Percentiles rank a stretch among this genome's conserved stretches.
Evolutionary conservation across 176 grass and related monocot genomes (phyloP).

Genomic region (Poa pratensis): DNA sequence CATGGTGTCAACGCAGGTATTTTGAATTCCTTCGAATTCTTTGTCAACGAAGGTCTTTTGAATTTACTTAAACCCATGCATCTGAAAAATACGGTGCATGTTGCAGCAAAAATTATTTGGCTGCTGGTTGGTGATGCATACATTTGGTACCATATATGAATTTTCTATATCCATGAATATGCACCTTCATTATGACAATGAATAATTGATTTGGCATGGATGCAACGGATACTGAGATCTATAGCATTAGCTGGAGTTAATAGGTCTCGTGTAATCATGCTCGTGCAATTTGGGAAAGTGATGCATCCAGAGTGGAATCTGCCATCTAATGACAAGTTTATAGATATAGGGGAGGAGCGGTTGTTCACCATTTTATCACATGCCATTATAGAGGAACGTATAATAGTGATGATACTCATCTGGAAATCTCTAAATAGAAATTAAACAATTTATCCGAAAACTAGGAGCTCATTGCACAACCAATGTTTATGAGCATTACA

Average conservation of each 20-base stretch:
- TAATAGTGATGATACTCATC: neutral
- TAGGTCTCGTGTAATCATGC: neutral
- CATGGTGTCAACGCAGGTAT: neutral
- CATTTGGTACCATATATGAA: neutral
- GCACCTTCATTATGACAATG: neutral
- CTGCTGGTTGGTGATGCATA: neutral
- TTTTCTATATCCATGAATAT: neutral
- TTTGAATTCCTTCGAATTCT: too few species aligned
- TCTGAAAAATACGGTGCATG: neutral
- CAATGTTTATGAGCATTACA: neutral
- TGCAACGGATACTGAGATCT: too few species aligned
- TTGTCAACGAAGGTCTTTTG: neutral
- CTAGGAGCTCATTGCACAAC: too few species aligned
- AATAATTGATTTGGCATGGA: too few species aligned
- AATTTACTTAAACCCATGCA: neutral
- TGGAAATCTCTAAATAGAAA: neutral
- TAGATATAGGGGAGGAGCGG: neutral
- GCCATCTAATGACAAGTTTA: neutral
- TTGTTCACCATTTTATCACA: neutral
- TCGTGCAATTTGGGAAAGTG: neutral
- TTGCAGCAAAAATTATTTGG: neutral
- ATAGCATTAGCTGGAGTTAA: neutral
- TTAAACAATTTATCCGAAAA: neutral
- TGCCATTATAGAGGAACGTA: neutral
- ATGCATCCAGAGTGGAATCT: neutral